These are phyloP conservation scores for Salisapilia sapeloensis DNA, from an alignment of 352 stramenopile genomes.

Conservation along the genomic window DNA sequence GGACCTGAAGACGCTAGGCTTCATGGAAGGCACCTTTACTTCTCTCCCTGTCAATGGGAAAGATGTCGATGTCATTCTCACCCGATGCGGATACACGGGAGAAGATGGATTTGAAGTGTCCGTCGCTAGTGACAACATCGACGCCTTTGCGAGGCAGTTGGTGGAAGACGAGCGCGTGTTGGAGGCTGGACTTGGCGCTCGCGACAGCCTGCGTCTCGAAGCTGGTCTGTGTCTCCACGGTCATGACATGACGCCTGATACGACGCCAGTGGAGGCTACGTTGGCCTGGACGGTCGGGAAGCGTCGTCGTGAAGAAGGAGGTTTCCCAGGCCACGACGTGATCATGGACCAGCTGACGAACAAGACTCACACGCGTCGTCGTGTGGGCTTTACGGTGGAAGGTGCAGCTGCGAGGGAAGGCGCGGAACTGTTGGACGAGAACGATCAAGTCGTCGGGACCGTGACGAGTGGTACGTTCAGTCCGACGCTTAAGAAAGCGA, in stretches of 20 bases:
- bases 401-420: conserved; percentile 88
- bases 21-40: conserved; percentile 91
- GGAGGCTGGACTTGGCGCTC: conserved; percentile 87
- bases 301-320: conserved; percentile 65
- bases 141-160: conserved; percentile 36
- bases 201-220: conserved; percentile 95
- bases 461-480: conserved; percentile 96
- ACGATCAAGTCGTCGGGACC: conserved; percentile 68
- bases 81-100: conserved; percentile 97
- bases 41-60: conserved; percentile 41
- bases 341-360: conserved; percentile 93
- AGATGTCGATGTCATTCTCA: conserved; percentile 77
- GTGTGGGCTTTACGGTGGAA: conserved; percentile 92
- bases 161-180: conserved; percentile 69
- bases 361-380: conserved; percentile 87
- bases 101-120: conserved; percentile 99
- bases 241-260: conserved; percentile 93
- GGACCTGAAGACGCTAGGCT: conserved; percentile 86
- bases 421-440: conserved; percentile 84
- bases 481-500: conserved; percentile 90
- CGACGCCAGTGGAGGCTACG: conserved; percentile 88
- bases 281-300: conserved; percentile 90
- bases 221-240: conserved; percentile 97
- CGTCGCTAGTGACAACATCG: conserved; percentile 41
- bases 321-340: conserved; percentile 90